A percentile compares a stretch with the other conserved stretches of the same genome.
phyloP scores from a whole-genome alignment of 345 rosid genomes.

The Viola odorata region DNA sequence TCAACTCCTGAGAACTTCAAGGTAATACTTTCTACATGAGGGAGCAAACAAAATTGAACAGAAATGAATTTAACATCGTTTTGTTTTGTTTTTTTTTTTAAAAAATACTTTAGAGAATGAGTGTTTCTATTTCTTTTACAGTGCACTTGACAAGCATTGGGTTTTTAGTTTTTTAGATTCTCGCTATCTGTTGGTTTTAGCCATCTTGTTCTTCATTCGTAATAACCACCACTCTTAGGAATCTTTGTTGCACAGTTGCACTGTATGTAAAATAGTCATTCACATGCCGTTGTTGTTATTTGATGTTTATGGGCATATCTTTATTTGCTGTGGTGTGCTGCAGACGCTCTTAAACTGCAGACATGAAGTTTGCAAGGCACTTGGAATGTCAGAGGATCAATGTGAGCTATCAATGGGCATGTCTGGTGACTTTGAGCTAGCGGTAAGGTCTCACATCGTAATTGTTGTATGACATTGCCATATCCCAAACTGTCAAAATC shows the following conservation, averaged over 20 bases:
- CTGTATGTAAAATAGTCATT: not conserved
- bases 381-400: constrained; percentile 57
- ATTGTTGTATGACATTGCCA: too few species aligned
- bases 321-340: constrained; percentile 3
- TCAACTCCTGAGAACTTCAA: constrained; percentile 87
- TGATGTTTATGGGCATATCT: not conserved
- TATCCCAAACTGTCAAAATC: too few species aligned
- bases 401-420: constrained; percentile 96
- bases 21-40: constrained; percentile 34
- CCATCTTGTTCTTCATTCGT: too few species aligned
- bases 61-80: not conserved
- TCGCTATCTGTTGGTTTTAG: not conserved
- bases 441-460: constrained; percentile 33
- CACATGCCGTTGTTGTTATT: not conserved
- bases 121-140: too few species aligned
- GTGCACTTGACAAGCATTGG: too few species aligned
- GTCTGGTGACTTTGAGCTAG: constrained; percentile 91
- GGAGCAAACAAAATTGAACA: not conserved
- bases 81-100: too few species aligned
- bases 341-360: constrained; percentile 70
- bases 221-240: too few species aligned
- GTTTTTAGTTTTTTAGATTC: not conserved
- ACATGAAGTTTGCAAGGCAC: constrained; percentile 75
- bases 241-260: too few species aligned
- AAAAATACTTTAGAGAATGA: too few species aligned